Percentiles rank a stretch among this genome's conserved stretches.
phyloP scores from a whole-genome alignment of 2,329 filamentous ascomycete species.

The Xylariaceae sp. region DNA sequence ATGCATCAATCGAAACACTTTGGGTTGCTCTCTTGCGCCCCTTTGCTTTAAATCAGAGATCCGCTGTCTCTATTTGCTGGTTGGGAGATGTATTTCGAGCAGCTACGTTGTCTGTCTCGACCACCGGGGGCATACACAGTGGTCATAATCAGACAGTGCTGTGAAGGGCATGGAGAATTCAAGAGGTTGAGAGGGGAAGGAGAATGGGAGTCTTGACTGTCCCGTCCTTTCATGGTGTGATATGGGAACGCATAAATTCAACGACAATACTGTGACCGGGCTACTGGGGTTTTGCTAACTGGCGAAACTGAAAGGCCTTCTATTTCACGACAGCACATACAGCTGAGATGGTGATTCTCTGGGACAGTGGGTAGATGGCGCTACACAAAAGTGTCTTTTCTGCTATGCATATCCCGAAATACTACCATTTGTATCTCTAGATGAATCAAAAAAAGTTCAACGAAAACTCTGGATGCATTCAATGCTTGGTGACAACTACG shows the following conservation, averaged over 20 bases:
- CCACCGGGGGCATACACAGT: too few relatives aligned
- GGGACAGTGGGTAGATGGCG: constrained; percentile 21
- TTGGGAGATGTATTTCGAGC: too few relatives aligned
- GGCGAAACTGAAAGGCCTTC: constrained; percentile 4
- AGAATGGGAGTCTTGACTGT: constrained; percentile 5
- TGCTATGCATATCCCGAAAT: constrained; percentile 15
- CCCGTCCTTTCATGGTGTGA: constrained; percentile 16
- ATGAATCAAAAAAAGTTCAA: constrained; percentile 23
- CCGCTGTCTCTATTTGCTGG: too few relatives aligned
- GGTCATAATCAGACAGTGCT: neutral
- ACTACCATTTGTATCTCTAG: constrained; percentile 29
- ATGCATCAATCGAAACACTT: too few relatives aligned
- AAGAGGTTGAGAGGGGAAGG: constrained; percentile 10
- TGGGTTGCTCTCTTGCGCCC: too few relatives aligned
- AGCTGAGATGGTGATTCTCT: constrained; percentile 14
- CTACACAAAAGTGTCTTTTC: constrained; percentile 12
- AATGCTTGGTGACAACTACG: too few relatives aligned
- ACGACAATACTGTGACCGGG: constrained; percentile 14
- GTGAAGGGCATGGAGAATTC: neutral
- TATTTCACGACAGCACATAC: constrained; percentile 17
- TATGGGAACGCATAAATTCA: constrained; percentile 12
- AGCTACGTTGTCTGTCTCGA: too few relatives aligned
- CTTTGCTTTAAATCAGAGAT: too few relatives aligned
- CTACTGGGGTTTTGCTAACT: constrained; percentile 12
- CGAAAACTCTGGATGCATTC: constrained; percentile 4